Evolutionary conservation across 1,284 basidiomycete species (phyloP), one percentile per base, ranked within the genome.

Genomic region (Ceratobasidium papillatum): DNA sequence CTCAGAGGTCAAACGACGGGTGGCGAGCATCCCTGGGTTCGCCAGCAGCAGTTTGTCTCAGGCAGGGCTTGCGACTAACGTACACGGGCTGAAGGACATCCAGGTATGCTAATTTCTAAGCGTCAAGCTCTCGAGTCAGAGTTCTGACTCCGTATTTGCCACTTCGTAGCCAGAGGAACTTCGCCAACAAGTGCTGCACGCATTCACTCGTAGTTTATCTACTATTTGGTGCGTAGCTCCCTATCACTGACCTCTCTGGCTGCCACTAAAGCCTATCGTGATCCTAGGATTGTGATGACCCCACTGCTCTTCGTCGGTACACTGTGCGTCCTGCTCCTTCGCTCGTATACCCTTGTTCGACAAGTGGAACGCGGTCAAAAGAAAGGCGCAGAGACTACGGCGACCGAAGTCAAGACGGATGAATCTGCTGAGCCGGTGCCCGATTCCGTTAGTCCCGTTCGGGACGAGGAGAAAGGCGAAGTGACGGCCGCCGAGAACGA

Each of bases 181-280:
- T 2, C 78, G 80, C 34, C 49, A 76, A 14, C 69, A 79, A 58
- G 82, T 83, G 32, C 78, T 81, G 30, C 76, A 79, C 49, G 82
- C 80, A 3, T 83, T 82, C 74, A 78, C 80, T 5, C 74, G 81
- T 19, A 76, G 80, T 9, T 75, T 84, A 22, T 76, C 76, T n/a
- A 77, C 79, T 2, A 78, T 82, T 32, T 84, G 82, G 82, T 72
- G 19, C 8, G 69, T 41, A 45, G 9, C 30, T 22, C 30, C n/a
- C 30, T 14, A 25, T 27, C n/a, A 30, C 3, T 62, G 32, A 17
- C 25, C 12, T 32, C 34, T 9, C 34, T 72, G n/a, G n/a, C 8
- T 4, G 11, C 5, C 34, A 36, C 58, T 61, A 22, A 72, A 19
- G 32, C n/a, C 27, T 30, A 9, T 25, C 19, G 17, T 11, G 9